Evolutionary conservation across 345 rosid species (phyloP), one percentile per base, ranked within the genome.

Genomic region (Melaleuca alternifolia): DNA sequence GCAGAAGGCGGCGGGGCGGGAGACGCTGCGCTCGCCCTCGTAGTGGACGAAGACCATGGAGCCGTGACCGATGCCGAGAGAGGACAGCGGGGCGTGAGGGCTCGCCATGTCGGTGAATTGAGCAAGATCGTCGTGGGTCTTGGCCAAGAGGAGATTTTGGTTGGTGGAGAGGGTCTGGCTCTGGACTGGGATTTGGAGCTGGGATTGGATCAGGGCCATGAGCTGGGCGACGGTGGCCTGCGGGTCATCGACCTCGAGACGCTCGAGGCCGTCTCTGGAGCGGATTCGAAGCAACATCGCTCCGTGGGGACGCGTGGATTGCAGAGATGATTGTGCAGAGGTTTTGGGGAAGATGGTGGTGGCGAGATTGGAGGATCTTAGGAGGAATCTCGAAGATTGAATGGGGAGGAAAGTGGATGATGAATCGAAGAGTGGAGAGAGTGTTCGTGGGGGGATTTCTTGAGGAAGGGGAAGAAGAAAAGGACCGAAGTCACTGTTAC

Each of bases 251-350:
- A 94, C 83, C 18, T 90, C 88, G 87, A 97, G 93, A 54, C 99
- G 94, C 90, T 97, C 99, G 14, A 96, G 92, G 86, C 99, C 99
- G 89, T 97, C 99, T 84, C 99, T 90, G 88, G 99, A 96, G 83
- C 99, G 94, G 89, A 97, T 94, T 89, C 99, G 89, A 41, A 97
- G 93, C 95, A 96, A 90, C 98, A 95, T 94, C 87, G 46, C 87
- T 84, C 53, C 16, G 7, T 5, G 54, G 10, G 10, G 21, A 26
- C 7, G 41, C 20, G 83, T 24, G n/a, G 83, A 79, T 79, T 51
- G 15, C 51, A 46, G 75, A 59, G 79, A 59, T 18, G 51, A 11
- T 41, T 41, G 82, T 14, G 30, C n/a, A 12, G 30, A 33, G 26
- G 30, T 62, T 30, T 33, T 26, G 44, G 44, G 33, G 48, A 44